Percentiles rank a stretch among this genome's conserved stretches.
phyloP scores from a whole-genome alignment of 2,329 filamentous ascomycete genomes.

The Phaeosphaeriaceae sp. region DNA sequence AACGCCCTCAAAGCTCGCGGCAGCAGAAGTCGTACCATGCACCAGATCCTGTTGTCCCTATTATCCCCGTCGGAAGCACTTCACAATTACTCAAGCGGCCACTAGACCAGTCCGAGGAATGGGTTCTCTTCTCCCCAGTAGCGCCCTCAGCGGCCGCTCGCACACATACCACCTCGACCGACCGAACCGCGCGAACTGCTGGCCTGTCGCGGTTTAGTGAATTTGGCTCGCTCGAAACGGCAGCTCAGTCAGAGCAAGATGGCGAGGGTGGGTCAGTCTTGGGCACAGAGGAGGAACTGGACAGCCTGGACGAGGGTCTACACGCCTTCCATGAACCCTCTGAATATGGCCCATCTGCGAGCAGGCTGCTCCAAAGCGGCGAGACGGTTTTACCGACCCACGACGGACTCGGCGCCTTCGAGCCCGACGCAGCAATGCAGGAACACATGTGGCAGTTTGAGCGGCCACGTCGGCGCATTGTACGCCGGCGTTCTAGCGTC shows the following conservation, averaged over 20 bases:
- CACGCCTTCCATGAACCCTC: constrained; percentile 79
- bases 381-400: constrained; percentile 84
- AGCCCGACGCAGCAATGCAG: constrained; percentile 69
- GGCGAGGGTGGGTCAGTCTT: constrained; percentile 51
- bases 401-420: constrained; percentile 89
- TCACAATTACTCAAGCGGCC: constrained; percentile 52
- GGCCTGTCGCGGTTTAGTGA: constrained; percentile 79
- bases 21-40: constrained; percentile 44
- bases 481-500: constrained; percentile 62
- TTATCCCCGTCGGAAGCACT: constrained; percentile 30
- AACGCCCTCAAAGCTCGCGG: constrained; percentile 43
- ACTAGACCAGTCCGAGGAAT: constrained; percentile 82
- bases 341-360: constrained; percentile 49
- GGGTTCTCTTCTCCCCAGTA: constrained; percentile 85
- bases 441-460: constrained; percentile 91
- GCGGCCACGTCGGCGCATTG: constrained; percentile 64
- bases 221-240: constrained; percentile 77
- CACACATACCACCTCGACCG: constrained; percentile 70
- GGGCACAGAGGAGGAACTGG: constrained; percentile 70
- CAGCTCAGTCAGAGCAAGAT: constrained; percentile 62
- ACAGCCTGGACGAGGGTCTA: constrained; percentile 90
- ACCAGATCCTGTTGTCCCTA: constrained; percentile 30
- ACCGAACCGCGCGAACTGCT: constrained; percentile 68
- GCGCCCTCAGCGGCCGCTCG: constrained; percentile 69
- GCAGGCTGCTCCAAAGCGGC: constrained; percentile 61